phyloP scores from a whole-genome alignment of 768 basidiomycete species.

The Pisolithus albus region DNA sequence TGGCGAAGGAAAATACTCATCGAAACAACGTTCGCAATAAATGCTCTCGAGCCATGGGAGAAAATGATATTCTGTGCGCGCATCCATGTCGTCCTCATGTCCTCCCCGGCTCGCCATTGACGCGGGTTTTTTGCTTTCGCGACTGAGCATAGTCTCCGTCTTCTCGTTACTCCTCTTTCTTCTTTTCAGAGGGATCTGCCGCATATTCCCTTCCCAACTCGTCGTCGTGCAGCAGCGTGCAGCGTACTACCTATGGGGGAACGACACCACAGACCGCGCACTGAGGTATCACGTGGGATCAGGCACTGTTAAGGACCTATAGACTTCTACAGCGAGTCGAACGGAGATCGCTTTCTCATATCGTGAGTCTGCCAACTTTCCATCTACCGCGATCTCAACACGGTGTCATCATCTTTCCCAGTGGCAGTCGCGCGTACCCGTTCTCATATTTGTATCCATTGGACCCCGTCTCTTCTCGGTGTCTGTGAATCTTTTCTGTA shows the following conservation, averaged over 20 bases:
- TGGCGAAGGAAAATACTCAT: slow-evolving; percentile 53
- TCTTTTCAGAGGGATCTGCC: slow-evolving; percentile 43
- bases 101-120: not conserved
- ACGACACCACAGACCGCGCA: slow-evolving; percentile 29
- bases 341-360: not conserved
- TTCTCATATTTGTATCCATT: too few species aligned
- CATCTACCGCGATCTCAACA: too few species aligned
- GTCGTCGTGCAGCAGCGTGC: slow-evolving; percentile 45
- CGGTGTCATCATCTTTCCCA: too few species aligned
- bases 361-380: not conserved
- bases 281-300: slow-evolving; percentile 19
- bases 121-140: not conserved
- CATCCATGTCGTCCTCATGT: not conserved
- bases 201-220: slow-evolving; percentile 56
- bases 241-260: slow-evolving; percentile 59
- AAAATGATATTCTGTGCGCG: slow-evolving; percentile 51
- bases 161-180: slow-evolving; percentile 35
- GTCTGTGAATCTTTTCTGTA: too few species aligned
- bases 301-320: slow-evolving; percentile 21
- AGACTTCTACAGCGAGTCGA: slow-evolving; percentile 1
- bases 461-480: too few species aligned
- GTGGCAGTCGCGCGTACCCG: too few species aligned
- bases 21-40: slow-evolving; percentile 53
- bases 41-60: slow-evolving; percentile 66
- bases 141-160: slow-evolving; percentile 31